Base-by-base conservation (phyloP, 352 stramenopile species). In the Peronosclerospora sorghi region DNA sequence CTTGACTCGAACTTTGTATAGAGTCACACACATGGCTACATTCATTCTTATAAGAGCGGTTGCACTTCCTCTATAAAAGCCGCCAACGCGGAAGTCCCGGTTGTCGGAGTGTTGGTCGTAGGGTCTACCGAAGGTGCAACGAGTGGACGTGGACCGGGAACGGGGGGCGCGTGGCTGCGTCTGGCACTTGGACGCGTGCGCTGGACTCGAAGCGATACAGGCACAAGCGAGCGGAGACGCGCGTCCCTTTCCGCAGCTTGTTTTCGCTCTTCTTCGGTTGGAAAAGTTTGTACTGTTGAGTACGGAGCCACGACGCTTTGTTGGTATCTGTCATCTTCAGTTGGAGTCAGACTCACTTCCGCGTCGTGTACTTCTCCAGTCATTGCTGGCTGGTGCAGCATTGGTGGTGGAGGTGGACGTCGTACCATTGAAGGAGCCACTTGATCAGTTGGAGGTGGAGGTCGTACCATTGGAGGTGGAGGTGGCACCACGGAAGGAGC, bases 41-140 rank as follows among this genome's bases (percentile, higher is more conserved):
- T 48, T 32, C 17, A 10, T 37, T 30, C 4, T 48, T 59, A 62
- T 14, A 72, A 32, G 37, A 68, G 19, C 8, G 55, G 58, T 23
- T 78, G 68, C 38, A 83, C 68, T 39, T 86, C 71, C n/a, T 81
- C 61, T 60, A 86, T 83, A 56, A 86, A 86, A 13, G 64, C 54
- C 27, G 84, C 71, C 0, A 71, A 75, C 7, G 69, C 59, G 2
- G 68, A 74, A 1, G 12, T 42, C 4, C 32, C 51, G 3, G 30
- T 18, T 20, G 41, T n/a, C 9, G 35, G 23, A 20, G 50, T 41
- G 18, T 18, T 45, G 2, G 42, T 6, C 32, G 14, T 21, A 26
- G 30, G 32, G 35, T n/a, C n/a, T n/a, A n/a, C n/a, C n/a, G n/a
- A 6, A 26, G 3, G 21, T 6, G 21, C 45, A 39, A 45, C 45